Evolutionary conservation across 805 yeast genomes (phyloP).

Genomic region (Hemisphaericaspora nanyangensis): DNA sequence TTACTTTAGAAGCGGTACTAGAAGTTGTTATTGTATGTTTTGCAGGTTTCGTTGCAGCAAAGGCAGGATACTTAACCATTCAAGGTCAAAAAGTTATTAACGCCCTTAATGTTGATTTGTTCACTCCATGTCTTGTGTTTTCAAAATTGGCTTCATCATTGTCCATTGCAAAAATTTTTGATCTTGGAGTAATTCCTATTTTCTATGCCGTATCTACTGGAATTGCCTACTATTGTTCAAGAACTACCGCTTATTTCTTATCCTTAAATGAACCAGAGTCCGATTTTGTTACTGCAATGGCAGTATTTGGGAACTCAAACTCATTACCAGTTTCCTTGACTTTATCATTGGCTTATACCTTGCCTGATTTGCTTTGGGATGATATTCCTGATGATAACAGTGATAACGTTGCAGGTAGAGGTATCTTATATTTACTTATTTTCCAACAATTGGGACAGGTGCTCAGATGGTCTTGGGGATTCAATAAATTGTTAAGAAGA

Average conservation of each 20-base stretch:
- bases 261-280: constrained; percentile 68
- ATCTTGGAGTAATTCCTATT: constrained; percentile 79
- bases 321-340: constrained; percentile 91
- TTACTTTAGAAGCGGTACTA: constrained; percentile 87
- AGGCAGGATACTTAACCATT: constrained; percentile 62
- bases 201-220: constrained; percentile 80
- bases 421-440: constrained; percentile 66
- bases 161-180: constrained; percentile 71
- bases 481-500: constrained; percentile 60
- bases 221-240: constrained; percentile 65
- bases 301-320: constrained; percentile 94
- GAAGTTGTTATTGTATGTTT: constrained; percentile 85
- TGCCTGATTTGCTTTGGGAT: constrained; percentile 76
- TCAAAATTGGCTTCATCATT: constrained; percentile 67
- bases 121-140: constrained; percentile 94
- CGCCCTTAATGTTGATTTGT: constrained; percentile 78
- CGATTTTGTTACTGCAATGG: constrained; percentile 94
- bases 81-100: constrained; percentile 76
- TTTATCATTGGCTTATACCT: constrained; percentile 69
- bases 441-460: constrained; percentile 84
- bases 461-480: constrained; percentile 86
- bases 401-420: constrained; percentile 73
- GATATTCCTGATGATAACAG: constrained; percentile 61
- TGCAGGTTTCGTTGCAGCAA: constrained; percentile 84
- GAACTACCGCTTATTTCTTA: constrained; percentile 48